These are phyloP conservation scores for Chrysanthemum seticuspe DNA, from an alignment of 129 eudicot genomes.

Conservation along the genomic window DNA sequence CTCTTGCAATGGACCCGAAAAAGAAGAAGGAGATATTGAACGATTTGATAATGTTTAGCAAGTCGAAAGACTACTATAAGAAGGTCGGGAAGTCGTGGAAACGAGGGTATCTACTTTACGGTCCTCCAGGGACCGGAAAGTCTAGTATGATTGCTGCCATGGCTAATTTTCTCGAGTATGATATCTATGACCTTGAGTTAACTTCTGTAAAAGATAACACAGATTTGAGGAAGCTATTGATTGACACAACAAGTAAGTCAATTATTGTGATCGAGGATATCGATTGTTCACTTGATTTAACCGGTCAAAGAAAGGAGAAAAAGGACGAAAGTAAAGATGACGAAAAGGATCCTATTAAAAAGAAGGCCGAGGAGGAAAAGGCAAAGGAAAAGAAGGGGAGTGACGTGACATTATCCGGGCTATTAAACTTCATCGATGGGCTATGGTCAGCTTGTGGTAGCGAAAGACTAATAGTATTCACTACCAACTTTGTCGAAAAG, in stretches of 20 bases:
- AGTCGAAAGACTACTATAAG: conserved; percentile 22
- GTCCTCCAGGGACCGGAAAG: conserved; percentile 26
- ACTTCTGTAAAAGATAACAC: conserved; percentile 47
- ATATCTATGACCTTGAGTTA: conserved; percentile 47
- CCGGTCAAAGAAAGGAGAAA: conserved; percentile 43
- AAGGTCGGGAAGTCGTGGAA: conserved; percentile 26
- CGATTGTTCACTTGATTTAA: conserved; percentile 54
- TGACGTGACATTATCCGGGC: conserved; percentile 46
- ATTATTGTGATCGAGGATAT: conserved; percentile 61
- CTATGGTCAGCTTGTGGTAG: conserved; percentile 54
- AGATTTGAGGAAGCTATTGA: conserved; percentile 42
- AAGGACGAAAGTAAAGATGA: background rate
- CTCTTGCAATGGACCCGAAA: conserved; percentile 26
- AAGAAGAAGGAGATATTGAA: conserved; percentile 23
- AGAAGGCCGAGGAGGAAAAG: conserved; percentile 24
- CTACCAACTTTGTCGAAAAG: conserved; percentile 49
- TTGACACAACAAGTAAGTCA: conserved; percentile 51
- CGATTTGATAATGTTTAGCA: conserved; percentile 9
- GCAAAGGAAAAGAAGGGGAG: conserved; percentile 18
- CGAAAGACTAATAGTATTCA: conserved; percentile 43
- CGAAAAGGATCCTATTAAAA: conserved; percentile 6
- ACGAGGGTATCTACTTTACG: conserved; percentile 22
- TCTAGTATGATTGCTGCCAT: conserved; percentile 27
- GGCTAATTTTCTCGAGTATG: conserved; percentile 24
- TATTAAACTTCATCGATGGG: conserved; percentile 48